Evolutionary conservation across 2,329 filamentous ascomycete genomes (phyloP).

Genomic region (Drechslera avenae): DNA sequence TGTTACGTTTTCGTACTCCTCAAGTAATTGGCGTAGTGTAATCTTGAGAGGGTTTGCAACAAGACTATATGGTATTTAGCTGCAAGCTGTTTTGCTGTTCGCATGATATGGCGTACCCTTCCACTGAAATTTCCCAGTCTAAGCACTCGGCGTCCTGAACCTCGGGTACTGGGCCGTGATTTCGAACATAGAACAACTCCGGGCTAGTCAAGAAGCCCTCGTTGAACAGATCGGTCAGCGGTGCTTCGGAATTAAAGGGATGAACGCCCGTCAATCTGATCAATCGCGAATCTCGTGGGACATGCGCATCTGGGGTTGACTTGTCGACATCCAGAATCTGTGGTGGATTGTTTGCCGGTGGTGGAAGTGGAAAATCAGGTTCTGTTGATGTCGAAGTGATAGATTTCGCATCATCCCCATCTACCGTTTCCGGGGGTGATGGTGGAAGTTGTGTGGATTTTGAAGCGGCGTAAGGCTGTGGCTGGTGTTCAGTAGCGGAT

Average conservation of each 20-base stretch:
- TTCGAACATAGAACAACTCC: constrained; percentile 88
- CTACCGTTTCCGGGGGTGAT: constrained; percentile 43
- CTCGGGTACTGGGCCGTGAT: constrained; percentile 81
- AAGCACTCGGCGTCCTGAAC: constrained; percentile 74
- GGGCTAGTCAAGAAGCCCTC: constrained; percentile 85
- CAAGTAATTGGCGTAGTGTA: constrained; percentile 72
- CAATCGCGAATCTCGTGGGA: constrained; percentile 77
- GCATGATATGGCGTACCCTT: constrained; percentile 59
- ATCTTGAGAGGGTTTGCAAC: constrained; percentile 77
- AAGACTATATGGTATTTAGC: constrained; percentile 53
- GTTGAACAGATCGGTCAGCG: constrained; percentile 76
- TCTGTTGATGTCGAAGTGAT: constrained; percentile 22
- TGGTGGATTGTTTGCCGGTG: constrained; percentile 61
- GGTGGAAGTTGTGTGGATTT: constrained; percentile 35
- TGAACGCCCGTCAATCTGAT: constrained; percentile 88
- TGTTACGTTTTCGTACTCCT: constrained; percentile 79
- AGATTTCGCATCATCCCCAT: constrained; percentile 37
- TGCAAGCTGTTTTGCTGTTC: neutral
- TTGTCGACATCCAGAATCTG: constrained; percentile 74
- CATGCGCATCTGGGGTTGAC: constrained; percentile 82
- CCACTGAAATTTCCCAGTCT: constrained; percentile 81
- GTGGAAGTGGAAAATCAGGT: constrained; percentile 68
- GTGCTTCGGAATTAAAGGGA: constrained; percentile 89
- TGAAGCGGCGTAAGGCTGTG: constrained; percentile 23
- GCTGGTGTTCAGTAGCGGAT: constrained; percentile 21